These are phyloP conservation scores for Neonectria punicea DNA, from an alignment of 2,329 filamentous ascomycete species.

Conservation along the genomic window DNA sequence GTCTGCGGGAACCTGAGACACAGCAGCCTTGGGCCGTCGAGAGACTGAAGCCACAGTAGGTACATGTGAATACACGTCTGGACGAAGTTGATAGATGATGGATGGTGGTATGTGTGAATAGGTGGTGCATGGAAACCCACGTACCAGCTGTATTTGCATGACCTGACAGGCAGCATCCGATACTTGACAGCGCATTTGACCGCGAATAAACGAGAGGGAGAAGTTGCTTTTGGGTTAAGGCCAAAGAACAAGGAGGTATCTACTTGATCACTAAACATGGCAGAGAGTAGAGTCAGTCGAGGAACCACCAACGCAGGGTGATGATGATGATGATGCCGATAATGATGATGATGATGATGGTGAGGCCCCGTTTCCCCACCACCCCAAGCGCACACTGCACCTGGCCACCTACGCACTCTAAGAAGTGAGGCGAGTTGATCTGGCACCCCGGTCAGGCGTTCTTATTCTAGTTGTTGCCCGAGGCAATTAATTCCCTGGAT, in stretches of 20 bases:
- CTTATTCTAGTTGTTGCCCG: background rate
- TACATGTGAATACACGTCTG: too few species aligned
- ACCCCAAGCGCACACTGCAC: background rate
- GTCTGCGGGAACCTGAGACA: background rate
- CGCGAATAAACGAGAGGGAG: background rate
- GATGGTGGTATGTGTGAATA: background rate
- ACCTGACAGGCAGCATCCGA: background rate
- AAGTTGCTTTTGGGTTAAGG: too few species aligned
- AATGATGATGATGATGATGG: background rate
- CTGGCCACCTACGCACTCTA: background rate
- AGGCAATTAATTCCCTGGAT: conserved; percentile 4
- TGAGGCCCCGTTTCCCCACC: conserved; percentile 1
- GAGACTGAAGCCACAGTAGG: background rate
- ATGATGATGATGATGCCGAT: background rate
- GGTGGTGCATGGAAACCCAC: background rate
- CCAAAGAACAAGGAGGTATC: background rate
- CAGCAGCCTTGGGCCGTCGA: background rate
- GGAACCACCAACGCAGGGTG: background rate
- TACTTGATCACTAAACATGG: background rate
- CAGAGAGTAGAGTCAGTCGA: background rate
- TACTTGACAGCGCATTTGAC: background rate
- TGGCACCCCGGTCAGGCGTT: conserved; percentile 8
- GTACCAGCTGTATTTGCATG: background rate
- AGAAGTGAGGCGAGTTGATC: conserved; percentile 22
- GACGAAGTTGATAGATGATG: background rate